phyloP scores from a whole-genome alignment of 805 yeast species.

The Sungouiozyma ichnusensis region DNA sequence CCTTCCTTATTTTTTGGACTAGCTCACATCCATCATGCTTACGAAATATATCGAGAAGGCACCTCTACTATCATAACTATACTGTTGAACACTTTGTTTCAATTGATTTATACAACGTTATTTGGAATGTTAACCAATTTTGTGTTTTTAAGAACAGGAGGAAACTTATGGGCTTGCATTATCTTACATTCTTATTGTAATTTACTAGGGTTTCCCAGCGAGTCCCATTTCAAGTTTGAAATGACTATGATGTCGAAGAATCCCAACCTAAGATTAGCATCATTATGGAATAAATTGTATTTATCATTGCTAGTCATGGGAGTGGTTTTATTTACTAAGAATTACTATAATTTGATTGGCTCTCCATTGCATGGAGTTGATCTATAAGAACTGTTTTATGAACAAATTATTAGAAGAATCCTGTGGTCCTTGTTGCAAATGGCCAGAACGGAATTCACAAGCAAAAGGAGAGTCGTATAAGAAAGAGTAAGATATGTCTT shows the following conservation, averaged over 20 bases:
- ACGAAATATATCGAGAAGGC: constrained; percentile 16
- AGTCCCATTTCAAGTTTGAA: constrained; percentile 14
- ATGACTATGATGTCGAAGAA: not conserved
- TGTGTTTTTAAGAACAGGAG: constrained; percentile 22
- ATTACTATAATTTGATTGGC: too few relatives aligned
- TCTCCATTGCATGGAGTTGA: too few relatives aligned
- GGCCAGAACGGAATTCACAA: too few relatives aligned
- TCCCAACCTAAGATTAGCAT: constrained; percentile 3
- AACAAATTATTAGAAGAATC: too few relatives aligned
- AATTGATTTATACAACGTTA: constrained; percentile 23
- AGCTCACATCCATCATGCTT: constrained; percentile 29
- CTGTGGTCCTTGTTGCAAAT: too few relatives aligned
- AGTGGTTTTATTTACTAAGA: constrained; percentile 9
- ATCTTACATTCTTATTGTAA: constrained; percentile 24
- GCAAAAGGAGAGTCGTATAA: too few relatives aligned
- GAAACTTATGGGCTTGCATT: constrained; percentile 24
- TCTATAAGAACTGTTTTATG: too few relatives aligned
- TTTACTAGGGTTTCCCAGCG: constrained; percentile 27
- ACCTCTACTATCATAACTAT: constrained; percentile 10
- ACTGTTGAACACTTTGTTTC: constrained; percentile 14
- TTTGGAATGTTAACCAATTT: constrained; percentile 27
- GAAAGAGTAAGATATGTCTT: too few relatives aligned
- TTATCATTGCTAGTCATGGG: constrained; percentile 14
- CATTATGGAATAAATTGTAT: constrained; percentile 20
- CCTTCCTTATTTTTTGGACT: constrained; percentile 26